These are phyloP conservation scores for Phytophthora megakarya DNA, from an alignment of 352 stramenopile genomes.

Conservation along the genomic window DNA sequence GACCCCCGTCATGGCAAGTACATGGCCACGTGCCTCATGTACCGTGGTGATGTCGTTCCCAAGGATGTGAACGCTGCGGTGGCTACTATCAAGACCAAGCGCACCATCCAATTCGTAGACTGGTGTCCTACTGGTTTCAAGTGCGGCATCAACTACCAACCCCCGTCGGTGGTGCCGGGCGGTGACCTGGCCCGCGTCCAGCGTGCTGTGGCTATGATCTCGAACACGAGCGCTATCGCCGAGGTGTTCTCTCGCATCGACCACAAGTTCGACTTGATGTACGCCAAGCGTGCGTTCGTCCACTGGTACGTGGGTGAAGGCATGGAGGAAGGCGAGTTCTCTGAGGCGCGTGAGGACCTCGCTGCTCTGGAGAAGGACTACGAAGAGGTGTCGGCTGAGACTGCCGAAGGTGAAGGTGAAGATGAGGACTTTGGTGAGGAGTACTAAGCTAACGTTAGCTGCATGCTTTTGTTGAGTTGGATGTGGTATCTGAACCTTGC, in stretches of 20 bases:
- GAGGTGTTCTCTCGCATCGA: conserved; percentile 97
- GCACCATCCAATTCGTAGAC: conserved; percentile 92
- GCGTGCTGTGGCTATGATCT: conserved; percentile 97
- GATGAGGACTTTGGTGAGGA: conserved; percentile 94
- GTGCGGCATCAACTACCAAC: conserved; percentile 97
- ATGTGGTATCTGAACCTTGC: background rate
- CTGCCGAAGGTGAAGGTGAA: conserved; percentile 96
- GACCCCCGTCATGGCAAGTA: too few species aligned
- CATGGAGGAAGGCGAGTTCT: conserved; percentile 17
- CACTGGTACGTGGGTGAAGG: conserved; percentile 15
- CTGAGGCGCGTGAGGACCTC: conserved; percentile 58
- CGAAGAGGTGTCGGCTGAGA: conserved; percentile 99
- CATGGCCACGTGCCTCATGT: conserved; percentile 98
- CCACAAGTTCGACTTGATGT: conserved; percentile 99
- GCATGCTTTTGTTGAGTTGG: background rate
- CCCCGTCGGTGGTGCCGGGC: conserved; percentile 92
- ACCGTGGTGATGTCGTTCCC: conserved; percentile 94
- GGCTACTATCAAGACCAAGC: conserved; percentile 98
- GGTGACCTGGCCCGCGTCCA: conserved; percentile 96
- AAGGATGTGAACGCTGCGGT: conserved; percentile 95
- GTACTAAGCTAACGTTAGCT: conserved; percentile 60
- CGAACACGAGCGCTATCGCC: conserved; percentile 97
- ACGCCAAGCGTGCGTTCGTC: conserved; percentile 39
- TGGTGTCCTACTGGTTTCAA: too few species aligned
- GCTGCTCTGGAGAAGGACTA: conserved; percentile 92